Evolutionary conservation across 495 filamentous ascomycete species (phyloP), one percentile per base, ranked within the genome.

Genomic region (Penicillium manginii): DNA sequence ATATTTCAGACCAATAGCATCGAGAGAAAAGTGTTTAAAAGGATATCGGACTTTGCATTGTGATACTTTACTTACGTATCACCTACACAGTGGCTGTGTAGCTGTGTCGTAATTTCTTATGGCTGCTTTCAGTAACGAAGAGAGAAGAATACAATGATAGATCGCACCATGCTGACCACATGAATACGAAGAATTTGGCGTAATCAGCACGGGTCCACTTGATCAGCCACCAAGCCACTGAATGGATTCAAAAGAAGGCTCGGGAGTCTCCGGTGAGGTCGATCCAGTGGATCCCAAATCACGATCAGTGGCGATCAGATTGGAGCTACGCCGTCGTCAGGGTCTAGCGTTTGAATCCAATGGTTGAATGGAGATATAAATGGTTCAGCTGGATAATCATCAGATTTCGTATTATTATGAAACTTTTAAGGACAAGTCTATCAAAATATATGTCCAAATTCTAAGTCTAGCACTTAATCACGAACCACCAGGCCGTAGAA

Each of bases 401-500:
- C 35, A 39, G 35, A n/a, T 14, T n/a, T 39, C 17, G 17, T 43
- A 43, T 43, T 43, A 43, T 2, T 17, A 19, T 17, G 40, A 5
- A 43, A n/a, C 19, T n/a, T 19, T 43, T 43, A 0, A 17, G 14
- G 7, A 2, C 8, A n/a, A 19, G 40, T 43, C 40, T 43, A 43
- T 43, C 15, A 17, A 9, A 43, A 19, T 5, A n/a, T 18, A 17
- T 43, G 15, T 43, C 3, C 17, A 43, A 43, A n/a, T n/a, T 14
- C n/a, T 8, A 43, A 43, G 40, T 17, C 17, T 43, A 43, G 8
- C 15, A 21, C 7, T 57, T 21, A 61, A 47, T 56, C 59, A 22
- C 53, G 52, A 19, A 66, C 35, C 46, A 68, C 55, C 53, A 68
- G 48, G 9, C 62, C 62, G 39, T 68, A 68, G 31, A 68, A 68